Evolutionary conservation across 1,139 yeast species (phyloP).

Genomic region (Nakaseomyces uthaithaninus): DNA sequence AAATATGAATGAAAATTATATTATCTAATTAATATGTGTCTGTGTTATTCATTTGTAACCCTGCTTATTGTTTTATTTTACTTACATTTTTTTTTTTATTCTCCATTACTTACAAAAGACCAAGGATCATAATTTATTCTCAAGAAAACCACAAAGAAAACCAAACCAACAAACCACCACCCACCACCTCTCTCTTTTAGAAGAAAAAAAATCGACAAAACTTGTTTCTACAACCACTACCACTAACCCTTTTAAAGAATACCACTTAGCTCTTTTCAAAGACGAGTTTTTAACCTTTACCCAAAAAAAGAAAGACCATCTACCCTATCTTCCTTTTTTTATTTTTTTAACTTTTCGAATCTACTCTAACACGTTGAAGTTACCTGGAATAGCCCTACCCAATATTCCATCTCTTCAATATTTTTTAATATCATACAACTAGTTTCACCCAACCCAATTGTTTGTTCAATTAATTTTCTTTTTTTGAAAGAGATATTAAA

Average conservation of each 20-base stretch:
- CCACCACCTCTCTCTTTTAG: not conserved
- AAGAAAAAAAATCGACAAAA: too few relatives aligned
- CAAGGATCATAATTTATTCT: not conserved
- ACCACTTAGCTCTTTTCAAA: constrained; percentile 7
- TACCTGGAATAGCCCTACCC: not conserved
- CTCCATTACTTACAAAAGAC: too few relatives aligned
- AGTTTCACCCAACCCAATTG: too few relatives aligned
- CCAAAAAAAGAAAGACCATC: constrained; percentile 4
- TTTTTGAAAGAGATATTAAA: too few relatives aligned
- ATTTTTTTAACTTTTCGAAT: constrained; percentile 5
- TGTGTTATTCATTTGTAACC: too few relatives aligned
- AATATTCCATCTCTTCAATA: not conserved
- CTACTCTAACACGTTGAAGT: not conserved
- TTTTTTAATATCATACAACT: not conserved
- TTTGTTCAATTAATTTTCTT: too few relatives aligned
- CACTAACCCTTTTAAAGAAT: constrained; percentile 6
- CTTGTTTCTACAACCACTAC: too few relatives aligned
- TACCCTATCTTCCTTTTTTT: constrained; percentile 3
- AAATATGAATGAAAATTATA: too few relatives aligned
- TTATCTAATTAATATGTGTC: too few relatives aligned
- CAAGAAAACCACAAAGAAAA: not conserved
- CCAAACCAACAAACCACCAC: not conserved
- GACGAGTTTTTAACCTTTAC: constrained; percentile 2
- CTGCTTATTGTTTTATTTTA: too few relatives aligned
- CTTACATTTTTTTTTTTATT: too few relatives aligned